Evolutionary conservation across 1,284 basidiomycete genomes (phyloP).

Genomic region (Cutaneotrichosporon cutaneum): DNA sequence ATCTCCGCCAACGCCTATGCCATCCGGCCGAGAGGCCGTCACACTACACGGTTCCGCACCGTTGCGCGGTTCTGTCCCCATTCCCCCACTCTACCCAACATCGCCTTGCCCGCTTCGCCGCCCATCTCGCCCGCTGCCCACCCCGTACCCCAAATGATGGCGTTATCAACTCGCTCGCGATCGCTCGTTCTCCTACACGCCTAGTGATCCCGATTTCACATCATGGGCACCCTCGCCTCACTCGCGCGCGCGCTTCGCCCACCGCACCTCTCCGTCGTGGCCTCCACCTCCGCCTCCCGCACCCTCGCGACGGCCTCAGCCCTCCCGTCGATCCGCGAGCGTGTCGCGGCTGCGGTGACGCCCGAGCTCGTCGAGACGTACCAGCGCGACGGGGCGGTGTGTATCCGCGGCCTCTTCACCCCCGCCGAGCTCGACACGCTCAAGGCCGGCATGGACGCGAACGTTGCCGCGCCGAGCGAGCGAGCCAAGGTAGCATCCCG

Average conservation of each 20-base stretch:
- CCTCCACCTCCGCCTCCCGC: neutral
- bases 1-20: too few species aligned
- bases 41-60: too few species aligned
- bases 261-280: neutral
- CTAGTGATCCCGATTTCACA: neutral
- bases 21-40: too few species aligned
- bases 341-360: constrained; percentile 16
- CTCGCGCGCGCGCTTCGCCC: neutral
- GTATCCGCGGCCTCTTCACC: constrained; percentile 19
- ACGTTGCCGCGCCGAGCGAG: constrained; percentile 9
- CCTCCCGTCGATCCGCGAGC: constrained; percentile 7
- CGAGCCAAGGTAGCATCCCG: constrained; percentile 18
- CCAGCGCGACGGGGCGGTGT: constrained; percentile 17
- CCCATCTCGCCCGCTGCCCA: neutral
- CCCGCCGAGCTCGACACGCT: constrained; percentile 15
- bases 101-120: neutral
- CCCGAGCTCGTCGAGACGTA: constrained; percentile 14
- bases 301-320: neutral
- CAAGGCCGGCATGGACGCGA: constrained; percentile 17
- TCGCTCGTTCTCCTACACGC: neutral
- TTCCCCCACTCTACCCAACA: too few species aligned
- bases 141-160: neutral
- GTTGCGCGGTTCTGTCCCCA: too few species aligned
- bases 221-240: neutral
- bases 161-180: neutral